Evolutionary conservation across 257 asterid species (phyloP), one percentile per base, ranked within the genome.

Genomic region (Capsicum pubescens): DNA sequence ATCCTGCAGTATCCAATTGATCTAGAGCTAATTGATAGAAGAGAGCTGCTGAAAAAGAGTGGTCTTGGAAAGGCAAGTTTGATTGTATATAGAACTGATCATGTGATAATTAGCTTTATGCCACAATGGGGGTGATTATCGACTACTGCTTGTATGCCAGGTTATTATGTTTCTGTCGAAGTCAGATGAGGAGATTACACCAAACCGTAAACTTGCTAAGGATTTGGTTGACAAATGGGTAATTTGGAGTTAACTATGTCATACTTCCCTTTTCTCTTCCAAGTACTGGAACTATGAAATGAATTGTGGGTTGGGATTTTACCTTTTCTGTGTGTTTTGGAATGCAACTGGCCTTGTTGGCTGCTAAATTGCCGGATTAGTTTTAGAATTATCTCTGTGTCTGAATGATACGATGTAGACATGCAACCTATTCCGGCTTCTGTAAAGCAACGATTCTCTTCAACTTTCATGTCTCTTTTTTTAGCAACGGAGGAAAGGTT

Each of bases 221-320:
- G 99, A 95, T 87, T 90, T 94, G 94, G 98, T 95, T 87, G 99
- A 95, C 87, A 91, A 94, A 92, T 95, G 99, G 99, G 99, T 95
- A 93, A 89, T 12, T 26, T 63, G 78, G n/a, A 66, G 66, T 84
- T 82, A 12, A 16, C 52, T 56, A 55, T 15, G 71, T 54, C 26
- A 9, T 21, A 35, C 13, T 54, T 46, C 10, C 60, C 74, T 63
- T 32, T 52, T 66, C 56, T 8, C 56, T 3, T 17, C 54, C 10
- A 48, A 48, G 54, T 48, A 48, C 8, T 48, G 54, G 54, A 48
- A 48, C 0, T 48, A 48, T 48, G 54, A 48, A 48, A 48, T 48
- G 54, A 48, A 48, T 50, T 8, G 3, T 69, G 61, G 2, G 54
- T 48, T 8, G 54, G 54, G 10, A 48, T 48, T 8, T 48, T 48